Evolutionary conservation across 2,329 filamentous ascomycete genomes (phyloP).

Genomic region (Paraconiothyrium brasiliense): DNA sequence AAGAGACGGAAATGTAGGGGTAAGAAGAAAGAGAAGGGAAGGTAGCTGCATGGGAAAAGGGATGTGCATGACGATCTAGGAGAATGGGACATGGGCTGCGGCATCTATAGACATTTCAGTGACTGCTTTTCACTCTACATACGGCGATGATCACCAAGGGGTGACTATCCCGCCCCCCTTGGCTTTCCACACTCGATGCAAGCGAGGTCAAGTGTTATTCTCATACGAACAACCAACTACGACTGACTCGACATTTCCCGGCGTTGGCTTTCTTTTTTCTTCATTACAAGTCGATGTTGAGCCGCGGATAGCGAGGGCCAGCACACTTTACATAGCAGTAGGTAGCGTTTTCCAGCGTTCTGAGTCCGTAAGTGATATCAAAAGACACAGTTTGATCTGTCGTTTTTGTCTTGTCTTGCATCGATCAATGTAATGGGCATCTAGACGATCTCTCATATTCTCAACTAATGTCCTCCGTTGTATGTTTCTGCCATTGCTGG

Average conservation of each 20-base stretch:
- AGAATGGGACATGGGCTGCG: slow-evolving; percentile 10
- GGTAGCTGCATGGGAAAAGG: slow-evolving; percentile 17
- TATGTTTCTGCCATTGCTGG: too few species aligned
- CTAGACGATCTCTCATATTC: not conserved
- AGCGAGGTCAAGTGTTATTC: slow-evolving; percentile 16
- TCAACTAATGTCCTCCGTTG: too few species aligned
- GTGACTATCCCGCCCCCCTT: not conserved
- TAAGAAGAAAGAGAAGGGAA: slow-evolving; percentile 7
- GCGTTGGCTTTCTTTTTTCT: slow-evolving; percentile 34
- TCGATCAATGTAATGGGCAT: not conserved
- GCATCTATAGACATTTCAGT: slow-evolving; percentile 49
- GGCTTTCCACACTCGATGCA: slow-evolving; percentile 20
- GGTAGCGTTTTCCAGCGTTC: slow-evolving; percentile 31
- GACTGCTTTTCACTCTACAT: slow-evolving; percentile 21
- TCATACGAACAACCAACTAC: not conserved
- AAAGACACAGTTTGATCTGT: slow-evolving; percentile 3
- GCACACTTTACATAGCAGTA: slow-evolving; percentile 39
- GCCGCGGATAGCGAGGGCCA: slow-evolving; percentile 2
- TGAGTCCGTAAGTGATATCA: slow-evolving; percentile 10
- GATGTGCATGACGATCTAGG: slow-evolving; percentile 23
- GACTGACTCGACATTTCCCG: slow-evolving; percentile 38
- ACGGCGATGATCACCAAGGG: slow-evolving; percentile 21
- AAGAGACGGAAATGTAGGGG: not conserved
- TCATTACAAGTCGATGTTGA: slow-evolving; percentile 17
- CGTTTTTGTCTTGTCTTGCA: not conserved